A percentile compares a stretch with the other conserved stretches of the same genome.
These are phyloP conservation scores for Penicillium odoratum DNA, from an alignment of 495 filamentous ascomycete species.

Conservation along the genomic window DNA sequence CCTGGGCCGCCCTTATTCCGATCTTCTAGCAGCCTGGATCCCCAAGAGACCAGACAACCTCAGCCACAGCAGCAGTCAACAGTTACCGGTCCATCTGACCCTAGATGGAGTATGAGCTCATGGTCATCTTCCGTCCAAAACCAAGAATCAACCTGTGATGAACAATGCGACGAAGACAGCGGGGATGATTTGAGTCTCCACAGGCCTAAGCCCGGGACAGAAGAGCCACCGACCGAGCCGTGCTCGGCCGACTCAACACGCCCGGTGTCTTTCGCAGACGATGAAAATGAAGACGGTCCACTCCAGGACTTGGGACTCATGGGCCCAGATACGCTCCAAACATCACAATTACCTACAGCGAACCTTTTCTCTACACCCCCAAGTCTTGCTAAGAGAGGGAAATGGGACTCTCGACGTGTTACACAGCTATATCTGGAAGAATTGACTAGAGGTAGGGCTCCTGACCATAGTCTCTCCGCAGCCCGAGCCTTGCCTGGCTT, in stretches of 20 bases:
- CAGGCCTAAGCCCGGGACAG: background rate
- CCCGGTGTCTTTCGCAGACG: constrained; percentile 24
- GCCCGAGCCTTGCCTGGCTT: background rate
- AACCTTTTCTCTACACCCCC: constrained; percentile 33
- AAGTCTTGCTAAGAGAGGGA: constrained; percentile 49
- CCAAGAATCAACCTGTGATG: constrained; percentile 40
- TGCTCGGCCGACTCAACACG: constrained; percentile 21
- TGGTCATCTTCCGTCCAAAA: constrained; percentile 51
- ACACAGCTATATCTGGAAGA: constrained; percentile 56
- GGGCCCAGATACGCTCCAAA: constrained; percentile 21
- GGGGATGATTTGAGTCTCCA: constrained; percentile 10
- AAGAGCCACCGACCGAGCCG: constrained; percentile 13
- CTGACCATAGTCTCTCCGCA: constrained; percentile 3
- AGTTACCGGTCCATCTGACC: constrained; percentile 26
- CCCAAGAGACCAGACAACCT: constrained; percentile 27
- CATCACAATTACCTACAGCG: constrained; percentile 1
- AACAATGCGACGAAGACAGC: constrained; percentile 38
- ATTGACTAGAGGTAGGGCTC: constrained; percentile 34
- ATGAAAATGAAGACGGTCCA: constrained; percentile 20
- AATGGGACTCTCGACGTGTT: constrained; percentile 54
- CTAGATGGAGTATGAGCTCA: constrained; percentile 53
- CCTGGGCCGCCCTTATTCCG: constrained; percentile 44
- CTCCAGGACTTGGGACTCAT: constrained; percentile 24
- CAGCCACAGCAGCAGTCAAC: constrained; percentile 13
- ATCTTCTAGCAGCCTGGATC: constrained; percentile 31